Evolutionary conservation across 176 grass and related monocot genomes (phyloP), one percentile per base, ranked within the genome.

Genomic region (Neostapfia colusana): DNA sequence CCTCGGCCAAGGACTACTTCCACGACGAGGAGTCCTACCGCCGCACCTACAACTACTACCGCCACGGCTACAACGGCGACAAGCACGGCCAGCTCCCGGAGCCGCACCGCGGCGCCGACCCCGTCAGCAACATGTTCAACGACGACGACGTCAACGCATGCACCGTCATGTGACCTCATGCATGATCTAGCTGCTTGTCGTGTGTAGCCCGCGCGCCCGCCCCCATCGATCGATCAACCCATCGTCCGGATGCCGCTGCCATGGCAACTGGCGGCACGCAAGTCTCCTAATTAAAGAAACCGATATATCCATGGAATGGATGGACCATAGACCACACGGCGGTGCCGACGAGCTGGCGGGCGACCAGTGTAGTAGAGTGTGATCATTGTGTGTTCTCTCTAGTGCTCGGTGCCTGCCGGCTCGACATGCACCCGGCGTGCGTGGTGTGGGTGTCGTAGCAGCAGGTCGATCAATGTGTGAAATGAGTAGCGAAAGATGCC

Each of bases 91-190:
- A 79, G 10, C 75, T 99, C 53, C 88, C 75, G 3, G 89, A 81
- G 67, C 83, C 92, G 0, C 83, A 73, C 36, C 92, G 96, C 17
- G 92, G 96, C 13, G 89, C 90, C 8, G 92, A 99, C 83, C 89
- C 73, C 40, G 92, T 95, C 83, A 92, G 89, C 88, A 99, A 99
- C 89, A 89, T 99, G 87, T 99, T 99, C 89, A 99, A 99, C 74
- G 96, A 99, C 73, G 96, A 99, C 82, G 85, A 99, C 79, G 96
- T 95, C 55, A 86, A 99, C 84, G 89, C 96, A 0, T 99, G 96
- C 84, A 15, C 69, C 72, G 6, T 99, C 83, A 99, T 99, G 96
- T 98, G n/a, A n/a, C n/a, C n/a, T n/a, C n/a, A n/a, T n/a, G n/a
- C n/a, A n/a, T n/a, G n/a, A n/a, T n/a, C n/a, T n/a, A n/a, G n/a